Evolutionary conservation across 83 land plant species (phyloP), one percentile per base, ranked within the genome.

Genomic region (Isoetes engelmannii): DNA sequence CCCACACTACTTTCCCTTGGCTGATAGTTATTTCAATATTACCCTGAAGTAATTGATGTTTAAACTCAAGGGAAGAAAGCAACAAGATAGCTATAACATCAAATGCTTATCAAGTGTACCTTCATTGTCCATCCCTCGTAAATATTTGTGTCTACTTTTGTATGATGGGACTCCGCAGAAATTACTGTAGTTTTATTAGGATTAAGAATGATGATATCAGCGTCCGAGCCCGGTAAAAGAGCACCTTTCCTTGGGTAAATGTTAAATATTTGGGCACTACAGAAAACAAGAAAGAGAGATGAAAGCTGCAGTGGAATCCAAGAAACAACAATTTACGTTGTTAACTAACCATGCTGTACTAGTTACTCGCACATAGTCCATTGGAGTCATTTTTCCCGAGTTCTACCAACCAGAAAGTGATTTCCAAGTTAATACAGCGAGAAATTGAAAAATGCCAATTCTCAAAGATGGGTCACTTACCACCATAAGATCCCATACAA

Each of bases 401-500:
- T 86, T 90, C 96, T 93, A 80, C 12, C 5, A 42, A 65, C n/a
- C 50, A n/a, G n/a, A n/a, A n/a, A n/a, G n/a, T n/a, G n/a, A n/a
- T n/a, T n/a, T n/a, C n/a, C n/a, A n/a, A n/a, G n/a, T n/a, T n/a
- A n/a, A n/a, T n/a, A n/a, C n/a, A n/a, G n/a, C n/a, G n/a, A n/a
- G n/a, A n/a, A n/a, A n/a, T n/a, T n/a, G n/a, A n/a, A n/a, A n/a
- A n/a, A n/a, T n/a, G n/a, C n/a, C n/a, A n/a, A n/a, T n/a, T n/a
- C n/a, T n/a, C n/a, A n/a, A n/a, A n/a, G n/a, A n/a, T n/a, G n/a
- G n/a, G n/a, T 19, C 63, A 12, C 87, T 76, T 86, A 93, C 98
- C 98, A 93, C 98, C 98, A 93, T 87, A 18, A 81, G 61, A 65
- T 90, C 86, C 98, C 98, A 93, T 47, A 93, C 82, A 58, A 93